Evolutionary conservation across 148 eudicot genomes (phyloP), one percentile per base, ranked within the genome.

Genomic region (Heliamphora exappendiculata): DNA sequence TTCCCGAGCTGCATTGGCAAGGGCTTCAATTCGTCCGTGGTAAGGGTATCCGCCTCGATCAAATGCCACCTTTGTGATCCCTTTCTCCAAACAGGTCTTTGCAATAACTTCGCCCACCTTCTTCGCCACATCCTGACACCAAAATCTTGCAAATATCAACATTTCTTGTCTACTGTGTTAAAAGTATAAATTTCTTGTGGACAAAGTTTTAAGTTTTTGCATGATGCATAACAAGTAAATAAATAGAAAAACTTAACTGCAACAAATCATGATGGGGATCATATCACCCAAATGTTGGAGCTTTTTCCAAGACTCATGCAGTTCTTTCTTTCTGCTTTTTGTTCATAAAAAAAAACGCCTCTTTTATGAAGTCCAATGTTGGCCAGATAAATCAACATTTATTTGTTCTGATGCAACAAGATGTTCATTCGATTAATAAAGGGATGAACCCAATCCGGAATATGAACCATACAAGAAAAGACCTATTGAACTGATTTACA

Each of bases 91-190:
- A 51, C 81, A 79, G 13, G 77, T 39, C 77, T 79, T 79, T 3
- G 81, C 81, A 22, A 79, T 73, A 28, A 31, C 37, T 66, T 79
- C 81, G 28, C 81, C 81, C 33, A 79, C 77, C 66, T 79, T 79
- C 73, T 79, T 79, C 37, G 81, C 81, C 47, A 79, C 76, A 28
- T 79, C 81, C 81, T 79, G 76, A 72, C 19, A 78, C 64, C 68
- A 78, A 24, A 28, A 63, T 12, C 55, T 31, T 70, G 28, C 9
- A 60, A 70, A 22, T 2, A 36, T 72, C 33, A 72, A 16, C 45
- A 19, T 7, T 70, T 29, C 4, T 17, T 4, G n/a, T 7, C 26
- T 31, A 71, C 73, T 0, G 24, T 17, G 12, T n/a, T 37, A 47
- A 1, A 49, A 16, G 22, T 49, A 67, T n/a, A 41, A n/a, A n/a